Evolutionary conservation across 2,329 filamentous ascomycete genomes (phyloP).

Genomic region (Fusarium illudens): DNA sequence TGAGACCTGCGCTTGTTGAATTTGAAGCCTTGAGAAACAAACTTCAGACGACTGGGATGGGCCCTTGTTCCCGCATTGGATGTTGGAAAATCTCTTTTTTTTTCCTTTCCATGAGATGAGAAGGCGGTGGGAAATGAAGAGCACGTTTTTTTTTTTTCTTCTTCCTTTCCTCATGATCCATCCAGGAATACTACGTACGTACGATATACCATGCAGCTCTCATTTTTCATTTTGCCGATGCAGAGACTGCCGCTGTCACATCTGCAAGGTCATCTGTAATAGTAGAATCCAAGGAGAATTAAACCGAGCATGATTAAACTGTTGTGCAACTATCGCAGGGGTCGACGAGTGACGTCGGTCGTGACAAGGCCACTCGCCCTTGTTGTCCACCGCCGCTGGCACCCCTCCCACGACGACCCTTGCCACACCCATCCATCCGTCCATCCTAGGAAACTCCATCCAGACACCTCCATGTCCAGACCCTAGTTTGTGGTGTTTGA

Average conservation of each 20-base stretch:
- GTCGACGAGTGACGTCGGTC: constrained; percentile 21
- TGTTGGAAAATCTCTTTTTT: neutral
- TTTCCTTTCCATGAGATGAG: constrained; percentile 6
- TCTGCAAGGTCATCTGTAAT: neutral
- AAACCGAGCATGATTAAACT: constrained; percentile 3
- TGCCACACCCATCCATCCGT: neutral
- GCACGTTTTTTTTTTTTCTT: neutral
- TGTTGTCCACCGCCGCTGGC: neutral
- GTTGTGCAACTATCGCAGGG: constrained; percentile 3
- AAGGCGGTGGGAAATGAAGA: constrained; percentile 9
- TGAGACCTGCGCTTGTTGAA: neutral
- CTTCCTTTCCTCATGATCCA: neutral
- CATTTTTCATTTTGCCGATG: constrained; percentile 5
- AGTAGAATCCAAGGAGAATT: neutral
- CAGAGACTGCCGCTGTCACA: neutral
- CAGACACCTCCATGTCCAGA: constrained; percentile 23
- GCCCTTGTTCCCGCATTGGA: neutral
- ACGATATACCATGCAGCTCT: neutral
- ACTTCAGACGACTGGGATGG: neutral
- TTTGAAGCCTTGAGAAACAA: neutral
- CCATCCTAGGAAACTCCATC: constrained; percentile 26
- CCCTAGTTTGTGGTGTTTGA: constrained; percentile 13
- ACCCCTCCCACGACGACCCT: constrained; percentile 13
- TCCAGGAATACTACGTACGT: neutral
- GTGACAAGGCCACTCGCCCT: neutral